Percentiles rank a stretch among this genome's conserved stretches.
These are phyloP conservation scores for Calonectria hawksworthii DNA, from an alignment of 2,329 filamentous ascomycete genomes.

Conservation along the genomic window DNA sequence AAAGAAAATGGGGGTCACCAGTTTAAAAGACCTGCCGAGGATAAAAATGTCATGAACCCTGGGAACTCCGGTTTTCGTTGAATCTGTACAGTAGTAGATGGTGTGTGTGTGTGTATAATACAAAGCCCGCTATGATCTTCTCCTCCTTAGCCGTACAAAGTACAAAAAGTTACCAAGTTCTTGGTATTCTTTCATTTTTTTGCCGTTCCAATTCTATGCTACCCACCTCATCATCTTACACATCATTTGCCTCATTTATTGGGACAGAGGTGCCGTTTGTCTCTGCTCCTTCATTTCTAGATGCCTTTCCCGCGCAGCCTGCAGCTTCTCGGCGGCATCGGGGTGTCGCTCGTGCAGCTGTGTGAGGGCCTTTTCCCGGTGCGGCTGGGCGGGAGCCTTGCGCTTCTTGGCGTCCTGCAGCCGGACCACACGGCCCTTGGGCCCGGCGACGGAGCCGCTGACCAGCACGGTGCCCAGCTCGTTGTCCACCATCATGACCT, in stretches of 20 bases:
- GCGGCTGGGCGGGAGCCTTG: slow-evolving; percentile 65
- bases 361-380: slow-evolving; percentile 61
- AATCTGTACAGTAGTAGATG: slow-evolving; percentile 50
- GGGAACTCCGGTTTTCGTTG: slow-evolving; percentile 44
- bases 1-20: slow-evolving; percentile 9
- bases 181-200: neutral
- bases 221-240: slow-evolving; percentile 52
- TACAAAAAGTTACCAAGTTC: slow-evolving; percentile 29
- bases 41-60: slow-evolving; percentile 39
- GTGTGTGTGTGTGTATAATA: slow-evolving; percentile 57
- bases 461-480: slow-evolving; percentile 91
- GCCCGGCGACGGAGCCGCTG: slow-evolving; percentile 87
- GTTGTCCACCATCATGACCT: slow-evolving; percentile 88
- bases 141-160: slow-evolving; percentile 39
- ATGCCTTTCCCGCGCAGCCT: slow-evolving; percentile 64
- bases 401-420: slow-evolving; percentile 95
- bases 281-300: slow-evolving; percentile 67
- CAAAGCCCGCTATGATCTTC: slow-evolving; percentile 51
- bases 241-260: slow-evolving; percentile 34
- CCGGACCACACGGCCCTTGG: slow-evolving; percentile 87
- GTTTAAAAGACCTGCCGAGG: slow-evolving; percentile 6
- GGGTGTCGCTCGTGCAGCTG: slow-evolving; percentile 62
- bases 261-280: slow-evolving; percentile 45
- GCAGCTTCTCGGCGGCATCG: slow-evolving; percentile 60
- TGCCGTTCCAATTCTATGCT: slow-evolving; percentile 34